These are phyloP conservation scores for Sclerotinia borealis DNA, from an alignment of 2,329 filamentous ascomycete species.

Conservation along the genomic window DNA sequence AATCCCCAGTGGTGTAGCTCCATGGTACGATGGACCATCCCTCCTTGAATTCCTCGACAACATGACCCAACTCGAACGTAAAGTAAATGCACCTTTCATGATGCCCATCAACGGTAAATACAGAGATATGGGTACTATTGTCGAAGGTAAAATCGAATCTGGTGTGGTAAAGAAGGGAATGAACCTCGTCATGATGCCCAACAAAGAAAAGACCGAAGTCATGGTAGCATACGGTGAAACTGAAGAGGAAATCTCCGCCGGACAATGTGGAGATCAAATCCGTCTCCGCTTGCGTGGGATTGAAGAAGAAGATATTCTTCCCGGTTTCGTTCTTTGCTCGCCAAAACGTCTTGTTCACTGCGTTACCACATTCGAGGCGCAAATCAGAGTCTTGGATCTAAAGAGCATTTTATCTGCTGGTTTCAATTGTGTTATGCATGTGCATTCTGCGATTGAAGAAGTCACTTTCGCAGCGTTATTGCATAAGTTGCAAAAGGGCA, in stretches of 20 bases:
- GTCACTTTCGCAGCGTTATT: constrained; percentile 84
- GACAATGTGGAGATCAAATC: constrained; percentile 90
- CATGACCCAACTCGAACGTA: constrained; percentile 90
- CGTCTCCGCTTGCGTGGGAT: constrained; percentile 87
- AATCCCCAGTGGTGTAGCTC: constrained; percentile 65
- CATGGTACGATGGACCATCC: constrained; percentile 86
- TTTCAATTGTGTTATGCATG: constrained; percentile 96
- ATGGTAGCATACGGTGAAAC: constrained; percentile 89
- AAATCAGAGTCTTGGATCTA: constrained; percentile 90
- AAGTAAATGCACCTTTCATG: constrained; percentile 98
- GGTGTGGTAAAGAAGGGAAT: constrained; percentile 89
- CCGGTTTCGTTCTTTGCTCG: constrained; percentile 93
- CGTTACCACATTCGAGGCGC: constrained; percentile 85
- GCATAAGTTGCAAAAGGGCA: constrained; percentile 94
- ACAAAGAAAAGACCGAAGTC: constrained; percentile 73
- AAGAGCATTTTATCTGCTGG: constrained; percentile 91
- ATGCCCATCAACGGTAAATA: constrained; percentile 97
- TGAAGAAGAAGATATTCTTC: constrained; percentile 94
- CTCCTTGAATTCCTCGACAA: constrained; percentile 92
- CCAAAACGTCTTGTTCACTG: constrained; percentile 90
- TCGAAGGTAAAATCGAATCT: constrained; percentile 95
- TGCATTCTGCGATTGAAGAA: constrained; percentile 96
- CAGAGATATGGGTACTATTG: constrained; percentile 92
- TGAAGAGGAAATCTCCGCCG: constrained; percentile 79
- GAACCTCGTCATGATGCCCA: constrained; percentile 90